Conservation (phyloP, 768 basidiomycete species). For the Pleurotus tuoliensis region DNA sequence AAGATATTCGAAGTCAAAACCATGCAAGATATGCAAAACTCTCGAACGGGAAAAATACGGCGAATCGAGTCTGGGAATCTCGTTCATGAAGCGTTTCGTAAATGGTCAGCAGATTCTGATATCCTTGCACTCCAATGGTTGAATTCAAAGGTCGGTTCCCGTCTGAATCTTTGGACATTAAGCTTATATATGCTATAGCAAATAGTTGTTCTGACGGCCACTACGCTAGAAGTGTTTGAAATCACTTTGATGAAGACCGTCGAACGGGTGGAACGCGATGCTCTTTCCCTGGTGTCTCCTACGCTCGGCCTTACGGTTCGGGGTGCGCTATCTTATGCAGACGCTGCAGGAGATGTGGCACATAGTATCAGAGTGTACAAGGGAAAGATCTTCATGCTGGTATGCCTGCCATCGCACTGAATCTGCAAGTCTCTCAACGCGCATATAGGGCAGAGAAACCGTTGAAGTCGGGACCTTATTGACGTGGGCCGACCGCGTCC, state of each 20-base stretch:
- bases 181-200: slow-evolving; percentile 41
- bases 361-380: slow-evolving; percentile 82
- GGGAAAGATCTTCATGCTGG: slow-evolving; percentile 87
- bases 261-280: slow-evolving; percentile 59
- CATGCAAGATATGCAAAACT: slow-evolving; percentile 44
- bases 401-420: slow-evolving; percentile 33
- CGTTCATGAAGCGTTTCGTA: slow-evolving; percentile 54
- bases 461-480: slow-evolving; percentile 81
- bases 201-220: slow-evolving; percentile 57
- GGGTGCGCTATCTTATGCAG: slow-evolving; percentile 43
- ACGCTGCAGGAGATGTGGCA: slow-evolving; percentile 49
- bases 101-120: slow-evolving; percentile 57
- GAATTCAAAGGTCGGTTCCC: slow-evolving; percentile 74
- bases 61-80: slow-evolving; percentile 63
- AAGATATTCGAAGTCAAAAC: slow-evolving; percentile 58
- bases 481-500: slow-evolving; percentile 93
- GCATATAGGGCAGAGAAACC: slow-evolving; percentile 56
- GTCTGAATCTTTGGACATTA: slow-evolving; percentile 4
- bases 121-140: slow-evolving; percentile 85
- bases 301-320: slow-evolving; percentile 42
- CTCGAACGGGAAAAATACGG: slow-evolving; percentile 56
- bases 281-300: slow-evolving; percentile 52
- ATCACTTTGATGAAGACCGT: slow-evolving; percentile 49
- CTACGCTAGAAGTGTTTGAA: slow-evolving; percentile 68
- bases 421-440: neutral